phyloP scores from a whole-genome alignment of 2,329 filamentous ascomycete genomes.

The Aureobasidium sp. region DNA sequence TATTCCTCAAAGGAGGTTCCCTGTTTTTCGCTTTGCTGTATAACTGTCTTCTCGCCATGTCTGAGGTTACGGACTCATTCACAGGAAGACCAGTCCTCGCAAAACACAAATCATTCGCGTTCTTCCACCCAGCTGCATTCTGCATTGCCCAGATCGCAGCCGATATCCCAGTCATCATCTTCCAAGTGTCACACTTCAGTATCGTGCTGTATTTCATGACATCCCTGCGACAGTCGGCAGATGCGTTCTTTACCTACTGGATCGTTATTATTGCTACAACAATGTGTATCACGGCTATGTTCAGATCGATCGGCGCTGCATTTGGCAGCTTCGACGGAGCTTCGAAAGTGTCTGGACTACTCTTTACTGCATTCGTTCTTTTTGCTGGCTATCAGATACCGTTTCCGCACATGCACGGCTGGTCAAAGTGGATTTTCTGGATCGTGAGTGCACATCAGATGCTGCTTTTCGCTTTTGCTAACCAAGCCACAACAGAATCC shows the following conservation, averaged over 20 bases:
- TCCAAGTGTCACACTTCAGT: constrained; percentile 58
- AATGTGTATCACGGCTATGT: constrained; percentile 32
- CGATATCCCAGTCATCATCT: constrained; percentile 66
- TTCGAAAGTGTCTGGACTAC: too few relatives aligned
- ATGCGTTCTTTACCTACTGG: constrained; percentile 69
- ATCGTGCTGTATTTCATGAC: constrained; percentile 65
- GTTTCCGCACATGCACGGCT: constrained; percentile 42
- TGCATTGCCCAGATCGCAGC: constrained; percentile 60
- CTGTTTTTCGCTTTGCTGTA: constrained; percentile 68
- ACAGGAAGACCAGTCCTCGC: constrained; percentile 53
- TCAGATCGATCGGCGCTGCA: constrained; percentile 69
- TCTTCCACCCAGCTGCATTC: constrained; percentile 46
- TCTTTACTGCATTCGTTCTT: constrained; percentile 66
- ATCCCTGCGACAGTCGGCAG: constrained; percentile 44
- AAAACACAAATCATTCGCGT: constrained; percentile 50
- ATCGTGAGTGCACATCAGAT: too few relatives aligned
- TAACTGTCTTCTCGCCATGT: constrained; percentile 64
- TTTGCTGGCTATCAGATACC: constrained; percentile 64
- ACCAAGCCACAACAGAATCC: not conserved
- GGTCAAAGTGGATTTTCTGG: constrained; percentile 58
- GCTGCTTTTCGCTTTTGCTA: too few relatives aligned
- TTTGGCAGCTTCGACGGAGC: constrained; percentile 57
- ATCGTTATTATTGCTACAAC: constrained; percentile 62
- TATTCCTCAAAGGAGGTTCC: constrained; percentile 81
- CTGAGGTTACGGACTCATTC: constrained; percentile 68